Evolutionary conservation across 768 basidiomycete genomes (phyloP).

Genomic region (Naganishia onofrii): DNA sequence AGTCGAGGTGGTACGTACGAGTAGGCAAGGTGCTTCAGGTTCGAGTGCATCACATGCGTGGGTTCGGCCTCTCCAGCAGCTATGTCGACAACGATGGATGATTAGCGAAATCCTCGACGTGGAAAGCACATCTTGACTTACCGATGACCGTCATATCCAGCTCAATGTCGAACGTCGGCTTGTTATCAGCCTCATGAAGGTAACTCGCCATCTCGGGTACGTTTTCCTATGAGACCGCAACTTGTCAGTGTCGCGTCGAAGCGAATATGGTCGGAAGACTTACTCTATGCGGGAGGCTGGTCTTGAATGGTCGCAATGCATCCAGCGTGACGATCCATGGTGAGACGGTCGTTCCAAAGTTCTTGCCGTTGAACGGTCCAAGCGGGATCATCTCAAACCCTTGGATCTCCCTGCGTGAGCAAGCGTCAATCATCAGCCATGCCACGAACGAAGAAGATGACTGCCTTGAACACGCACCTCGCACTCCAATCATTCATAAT

Average conservation of each 20-base stretch:
- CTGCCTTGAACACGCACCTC: conserved; percentile 1
- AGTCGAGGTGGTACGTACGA: conserved; percentile 8
- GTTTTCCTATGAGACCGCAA: conserved; percentile 1
- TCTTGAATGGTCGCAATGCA: conserved; percentile 34
- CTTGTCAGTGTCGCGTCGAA: background rate
- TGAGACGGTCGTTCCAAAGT: conserved; percentile 35
- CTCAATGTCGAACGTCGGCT: conserved; percentile 25
- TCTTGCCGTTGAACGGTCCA: conserved; percentile 41
- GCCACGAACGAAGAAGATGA: background rate
- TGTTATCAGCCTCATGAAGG: background rate
- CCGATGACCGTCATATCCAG: conserved; percentile 17
- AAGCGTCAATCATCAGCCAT: background rate
- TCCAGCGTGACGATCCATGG: conserved; percentile 38
- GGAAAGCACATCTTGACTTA: background rate
- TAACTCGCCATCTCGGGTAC: conserved; percentile 13
- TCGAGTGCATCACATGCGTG: conserved; percentile 21
- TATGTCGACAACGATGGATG: background rate
- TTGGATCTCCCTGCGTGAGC: conserved; percentile 30
- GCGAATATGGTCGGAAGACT: background rate
- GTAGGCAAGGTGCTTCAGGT: conserved; percentile 32
- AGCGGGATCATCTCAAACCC: conserved; percentile 37
- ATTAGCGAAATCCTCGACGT: background rate
- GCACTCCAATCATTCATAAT: conserved; percentile 37
- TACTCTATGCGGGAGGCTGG: conserved; percentile 21
- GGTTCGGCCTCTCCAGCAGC: background rate